phyloP scores from a whole-genome alignment of 768 basidiomycete genomes.

The Phlebiopsis gigantea region DNA sequence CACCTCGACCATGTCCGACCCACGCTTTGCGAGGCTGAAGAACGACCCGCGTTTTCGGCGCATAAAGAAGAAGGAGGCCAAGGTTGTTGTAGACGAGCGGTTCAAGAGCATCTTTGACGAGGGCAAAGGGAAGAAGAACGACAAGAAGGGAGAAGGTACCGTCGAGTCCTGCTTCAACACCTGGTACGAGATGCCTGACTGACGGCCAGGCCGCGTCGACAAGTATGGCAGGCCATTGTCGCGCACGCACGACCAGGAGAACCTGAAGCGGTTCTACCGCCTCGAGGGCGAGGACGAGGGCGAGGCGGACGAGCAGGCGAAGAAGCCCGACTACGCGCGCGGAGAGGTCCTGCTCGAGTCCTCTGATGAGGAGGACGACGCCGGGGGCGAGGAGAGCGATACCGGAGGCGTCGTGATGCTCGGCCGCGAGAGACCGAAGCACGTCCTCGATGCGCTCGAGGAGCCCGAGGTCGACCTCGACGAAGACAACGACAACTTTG shows the following conservation, averaged over 20 bases:
- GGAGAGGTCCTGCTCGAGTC: conserved; percentile 86
- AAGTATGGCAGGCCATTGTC: conserved; percentile 82
- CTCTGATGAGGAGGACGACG: conserved; percentile 65
- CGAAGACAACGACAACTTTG: conserved; percentile 71
- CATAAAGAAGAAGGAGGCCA: conserved; percentile 72
- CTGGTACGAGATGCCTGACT: not conserved
- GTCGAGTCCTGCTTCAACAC: not conserved
- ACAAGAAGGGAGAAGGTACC: conserved; percentile 20
- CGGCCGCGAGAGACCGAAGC: conserved; percentile 41
- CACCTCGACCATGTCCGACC: conserved; percentile 55
- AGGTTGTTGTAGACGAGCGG: conserved; percentile 87
- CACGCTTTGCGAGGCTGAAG: conserved; percentile 82
- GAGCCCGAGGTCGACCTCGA: conserved; percentile 58
- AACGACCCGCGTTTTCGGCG: conserved; percentile 91
- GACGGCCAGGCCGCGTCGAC: conserved; percentile 60
- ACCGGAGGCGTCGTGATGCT: conserved; percentile 43
- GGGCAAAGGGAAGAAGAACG: conserved; percentile 34
- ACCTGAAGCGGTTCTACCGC: conserved; percentile 76
- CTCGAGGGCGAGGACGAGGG: conserved; percentile 43
- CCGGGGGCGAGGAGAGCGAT: conserved; percentile 39
- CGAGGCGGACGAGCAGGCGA: conserved; percentile 24
- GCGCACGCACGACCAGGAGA: conserved; percentile 65
- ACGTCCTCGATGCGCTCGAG: conserved; percentile 29
- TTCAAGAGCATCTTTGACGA: conserved; percentile 76
- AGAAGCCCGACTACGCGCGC: conserved; percentile 77